Base-by-base conservation (phyloP, 352 stramenopile genomes). In the Phytophthora lateralis region DNA sequence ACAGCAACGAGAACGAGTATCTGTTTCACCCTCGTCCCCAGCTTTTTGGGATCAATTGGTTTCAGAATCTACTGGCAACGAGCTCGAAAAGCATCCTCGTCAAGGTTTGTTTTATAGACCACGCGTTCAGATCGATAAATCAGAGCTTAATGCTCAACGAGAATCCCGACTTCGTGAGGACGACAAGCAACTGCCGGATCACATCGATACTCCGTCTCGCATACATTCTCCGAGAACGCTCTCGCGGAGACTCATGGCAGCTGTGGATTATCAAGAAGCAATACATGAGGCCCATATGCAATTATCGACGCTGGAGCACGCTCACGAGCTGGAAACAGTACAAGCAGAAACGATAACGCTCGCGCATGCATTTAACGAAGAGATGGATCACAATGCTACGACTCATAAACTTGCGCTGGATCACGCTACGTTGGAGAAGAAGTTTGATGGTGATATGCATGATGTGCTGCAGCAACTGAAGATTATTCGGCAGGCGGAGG, bases 221-320 rank as follows among this genome's bases (percentile, higher is more conserved):
- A 32, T 77, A 10, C 60, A 85, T 43, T 90, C 83, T 0, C 79
- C 83, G 1, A 68, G 59, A 15, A 71, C 79, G 2, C 73, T 92
- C 0, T 75, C 81, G 0, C 78, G 69, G 29, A 66, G 55, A 10
- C 41, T 92, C 26, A 60, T 92, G 6, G 81, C 81, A 6, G 81
- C 82, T 29, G 76, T 92, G 1, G 83, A 87, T 43, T 90, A 85
- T 32, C 80, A 89, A 48, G 83, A 92, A 54, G 66, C 76, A 1
- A 77, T 92, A 24, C 69, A 82, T 21, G 77, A 89, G 2, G 83
- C 83, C 0, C 81, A 90, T 20, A 44, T 88, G 15, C 79, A 90
- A 37, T 32, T 90, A 9, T 60, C 71, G 0, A 69, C 78, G 53
- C 83, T 92, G 67, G 81, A 90, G 46, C 77, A 88, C 17, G 54